A percentile compares a stretch with the other conserved stretches of the same genome.
These are phyloP conservation scores for Eutrema heterophyllum DNA, from an alignment of 345 rosid species.

Conservation along the genomic window DNA sequence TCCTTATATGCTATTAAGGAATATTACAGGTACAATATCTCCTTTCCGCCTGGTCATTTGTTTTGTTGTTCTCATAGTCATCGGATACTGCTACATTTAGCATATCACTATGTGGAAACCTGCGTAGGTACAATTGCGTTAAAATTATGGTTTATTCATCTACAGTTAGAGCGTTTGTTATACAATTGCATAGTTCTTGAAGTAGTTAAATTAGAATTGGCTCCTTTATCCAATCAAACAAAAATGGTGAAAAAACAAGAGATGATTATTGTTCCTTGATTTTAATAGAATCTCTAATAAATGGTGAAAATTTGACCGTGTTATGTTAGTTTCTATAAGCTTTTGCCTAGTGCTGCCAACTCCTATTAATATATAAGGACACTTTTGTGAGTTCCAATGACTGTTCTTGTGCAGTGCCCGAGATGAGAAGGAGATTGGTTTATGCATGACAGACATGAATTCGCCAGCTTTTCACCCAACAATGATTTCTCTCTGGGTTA, in stretches of 20 bases:
- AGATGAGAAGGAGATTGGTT: conserved; percentile 79
- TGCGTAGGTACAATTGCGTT: background rate
- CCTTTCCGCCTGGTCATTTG: conserved; percentile 4
- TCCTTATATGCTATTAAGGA: conserved; percentile 81
- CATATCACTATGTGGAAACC: background rate
- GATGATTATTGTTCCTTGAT: background rate
- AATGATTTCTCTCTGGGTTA: conserved; percentile 88
- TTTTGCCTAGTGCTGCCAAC: background rate
- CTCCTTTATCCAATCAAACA: background rate
- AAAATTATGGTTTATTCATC: background rate
- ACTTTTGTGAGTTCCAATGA: conserved; percentile 2
- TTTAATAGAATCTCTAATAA: background rate
- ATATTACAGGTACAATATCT: conserved; percentile 69
- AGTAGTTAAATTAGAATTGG: background rate
- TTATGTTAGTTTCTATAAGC: background rate
- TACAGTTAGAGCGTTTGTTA: background rate
- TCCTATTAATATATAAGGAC: background rate
- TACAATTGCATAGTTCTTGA: background rate
- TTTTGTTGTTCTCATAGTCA: no score
- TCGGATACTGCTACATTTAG: background rate
- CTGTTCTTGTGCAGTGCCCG: conserved; percentile 57
- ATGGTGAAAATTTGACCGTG: background rate
- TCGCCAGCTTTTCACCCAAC: conserved; percentile 74
- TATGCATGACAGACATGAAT: conserved; percentile 81
- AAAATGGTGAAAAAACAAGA: background rate